A percentile compares a stretch with the other conserved stretches of the same genome.
Evolutionary conservation across 1,139 yeast species (phyloP).

Genomic region (Debaryomyces psychrophilus): DNA sequence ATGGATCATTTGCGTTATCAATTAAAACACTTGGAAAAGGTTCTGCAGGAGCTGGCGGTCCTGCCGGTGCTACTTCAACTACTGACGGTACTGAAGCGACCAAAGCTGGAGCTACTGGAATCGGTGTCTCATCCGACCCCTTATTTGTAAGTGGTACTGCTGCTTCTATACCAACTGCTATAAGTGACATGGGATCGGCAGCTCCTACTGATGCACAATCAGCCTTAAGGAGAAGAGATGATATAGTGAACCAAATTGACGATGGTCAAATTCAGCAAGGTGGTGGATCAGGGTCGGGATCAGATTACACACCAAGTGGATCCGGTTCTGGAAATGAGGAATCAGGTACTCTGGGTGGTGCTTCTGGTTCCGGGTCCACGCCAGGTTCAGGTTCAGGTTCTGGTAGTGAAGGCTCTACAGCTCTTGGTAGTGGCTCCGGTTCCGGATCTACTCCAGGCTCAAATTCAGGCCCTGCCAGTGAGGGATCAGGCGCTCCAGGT

Average conservation of each 20-base stretch:
- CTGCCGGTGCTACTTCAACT: constrained; percentile 8
- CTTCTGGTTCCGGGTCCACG: constrained; percentile 20
- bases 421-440: not conserved
- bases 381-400: not conserved
- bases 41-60: constrained; percentile 12
- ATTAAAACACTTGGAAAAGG: constrained; percentile 22
- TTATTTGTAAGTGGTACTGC: constrained; percentile 27
- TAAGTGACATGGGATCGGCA: constrained; percentile 13
- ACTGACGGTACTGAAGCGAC: constrained; percentile 8
- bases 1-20: constrained; percentile 33
- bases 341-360: not conserved
- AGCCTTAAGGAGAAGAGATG: constrained; percentile 27
- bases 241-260: constrained; percentile 34
- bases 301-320: constrained; percentile 15
- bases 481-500: not conserved
- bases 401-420: not conserved
- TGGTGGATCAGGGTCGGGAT: constrained; percentile 1
- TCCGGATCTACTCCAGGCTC: constrained; percentile 17
- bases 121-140: constrained; percentile 16
- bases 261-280: constrained; percentile 44
- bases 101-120: constrained; percentile 15
- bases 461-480: not conserved
- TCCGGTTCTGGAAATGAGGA: not conserved
- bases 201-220: constrained; percentile 29
- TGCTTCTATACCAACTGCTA: constrained; percentile 12